Percentiles rank a stretch among this genome's conserved stretches.
phyloP scores from a whole-genome alignment of 768 basidiomycete species.

The Cystobasidium tubakii region DNA sequence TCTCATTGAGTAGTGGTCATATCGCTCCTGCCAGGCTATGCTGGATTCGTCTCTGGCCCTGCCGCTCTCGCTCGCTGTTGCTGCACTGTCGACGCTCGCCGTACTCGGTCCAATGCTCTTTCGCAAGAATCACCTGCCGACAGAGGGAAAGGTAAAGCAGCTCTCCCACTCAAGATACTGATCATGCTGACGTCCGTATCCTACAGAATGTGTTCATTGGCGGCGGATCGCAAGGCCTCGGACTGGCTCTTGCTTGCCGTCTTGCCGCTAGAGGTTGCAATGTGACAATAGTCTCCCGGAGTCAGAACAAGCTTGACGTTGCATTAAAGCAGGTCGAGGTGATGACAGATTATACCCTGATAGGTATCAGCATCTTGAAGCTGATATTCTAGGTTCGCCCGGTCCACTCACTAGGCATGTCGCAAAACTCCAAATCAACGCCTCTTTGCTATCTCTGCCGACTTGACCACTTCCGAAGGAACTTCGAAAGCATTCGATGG shows the following conservation, averaged over 20 bases:
- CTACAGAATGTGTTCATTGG: constrained; percentile 80
- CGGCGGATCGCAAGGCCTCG: constrained; percentile 75
- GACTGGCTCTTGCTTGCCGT: constrained; percentile 64
- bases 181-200: background rate
- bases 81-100: background rate
- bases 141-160: constrained; percentile 7
- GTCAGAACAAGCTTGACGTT: constrained; percentile 59
- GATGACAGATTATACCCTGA: background rate
- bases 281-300: constrained; percentile 77
- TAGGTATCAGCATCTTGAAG: too few species aligned
- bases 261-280: constrained; percentile 67
- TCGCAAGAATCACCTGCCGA: background rate
- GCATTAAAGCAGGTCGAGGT: constrained; percentile 66
- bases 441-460: constrained; percentile 63
- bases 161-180: too few species aligned
- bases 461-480: constrained; percentile 56
- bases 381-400: too few species aligned
- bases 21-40: background rate
- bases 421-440: constrained; percentile 60
- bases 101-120: background rate
- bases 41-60: background rate
- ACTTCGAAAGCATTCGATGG: constrained; percentile 62
- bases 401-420: constrained; percentile 50
- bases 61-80: background rate
- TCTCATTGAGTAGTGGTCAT: too few species aligned